Percentiles rank a stretch among this genome's conserved stretches.
phyloP scores from a whole-genome alignment of 768 basidiomycete species.

The Epithele typhae region DNA sequence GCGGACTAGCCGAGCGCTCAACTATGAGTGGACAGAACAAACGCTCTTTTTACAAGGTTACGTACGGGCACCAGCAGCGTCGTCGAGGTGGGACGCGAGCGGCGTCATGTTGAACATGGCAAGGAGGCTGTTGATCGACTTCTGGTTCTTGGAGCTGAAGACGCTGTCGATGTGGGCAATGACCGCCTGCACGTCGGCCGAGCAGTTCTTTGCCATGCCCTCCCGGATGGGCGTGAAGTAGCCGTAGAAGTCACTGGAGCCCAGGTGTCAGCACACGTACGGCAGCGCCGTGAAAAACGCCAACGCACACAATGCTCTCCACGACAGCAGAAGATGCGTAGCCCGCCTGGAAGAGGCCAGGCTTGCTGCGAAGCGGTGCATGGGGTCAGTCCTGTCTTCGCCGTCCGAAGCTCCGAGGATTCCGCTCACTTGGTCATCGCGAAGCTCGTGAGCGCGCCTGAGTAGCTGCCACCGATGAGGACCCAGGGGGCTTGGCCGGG shows the following conservation, averaged over 20 bases:
- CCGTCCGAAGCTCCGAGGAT: not conserved
- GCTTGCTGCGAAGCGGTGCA: slow-evolving; percentile 39
- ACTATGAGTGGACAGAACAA: too few relatives aligned
- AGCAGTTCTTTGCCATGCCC: slow-evolving; percentile 70
- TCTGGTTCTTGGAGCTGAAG: slow-evolving; percentile 39
- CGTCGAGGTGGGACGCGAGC: slow-evolving; percentile 49
- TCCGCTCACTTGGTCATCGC: slow-evolving; percentile 60
- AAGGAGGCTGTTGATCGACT: slow-evolving; percentile 52
- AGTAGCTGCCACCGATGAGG: slow-evolving; percentile 40
- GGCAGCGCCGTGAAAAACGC: too few relatives aligned
- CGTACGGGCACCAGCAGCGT: slow-evolving; percentile 56
- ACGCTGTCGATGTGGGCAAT: slow-evolving; percentile 58
- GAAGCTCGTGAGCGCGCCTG: slow-evolving; percentile 51
- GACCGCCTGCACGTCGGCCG: slow-evolving; percentile 63
- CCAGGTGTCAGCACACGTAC: too few relatives aligned
- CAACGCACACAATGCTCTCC: slow-evolving; percentile 44
- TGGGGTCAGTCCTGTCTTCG: not conserved
- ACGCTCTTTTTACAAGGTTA: slow-evolving; percentile 4
- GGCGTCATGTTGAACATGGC: slow-evolving; percentile 54
- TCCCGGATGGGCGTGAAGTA: slow-evolving; percentile 71
- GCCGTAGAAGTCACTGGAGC: slow-evolving; percentile 52
- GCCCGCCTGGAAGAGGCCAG: slow-evolving; percentile 56
- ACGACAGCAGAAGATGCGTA: slow-evolving; percentile 67
- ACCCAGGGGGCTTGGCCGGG: slow-evolving; percentile 46
- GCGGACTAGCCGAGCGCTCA: slow-evolving; percentile 22